These are phyloP conservation scores for Phyllosticta capitalensis DNA, from an alignment of 2,329 filamentous ascomycete genomes.

Conservation along the genomic window DNA sequence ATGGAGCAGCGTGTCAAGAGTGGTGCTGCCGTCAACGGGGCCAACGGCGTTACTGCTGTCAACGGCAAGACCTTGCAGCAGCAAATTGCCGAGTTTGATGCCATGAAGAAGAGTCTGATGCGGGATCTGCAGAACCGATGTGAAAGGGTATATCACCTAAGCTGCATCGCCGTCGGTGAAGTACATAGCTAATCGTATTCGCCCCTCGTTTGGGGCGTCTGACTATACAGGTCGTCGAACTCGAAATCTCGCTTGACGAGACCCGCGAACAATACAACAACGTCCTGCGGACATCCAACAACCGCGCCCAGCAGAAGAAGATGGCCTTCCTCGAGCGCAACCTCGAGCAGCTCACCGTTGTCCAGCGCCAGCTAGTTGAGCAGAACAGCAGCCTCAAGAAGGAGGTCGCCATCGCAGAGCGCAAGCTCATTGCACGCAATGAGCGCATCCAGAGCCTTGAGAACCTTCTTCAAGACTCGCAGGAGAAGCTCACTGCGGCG, in stretches of 20 bases:
- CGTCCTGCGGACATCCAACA: constrained; percentile 91
- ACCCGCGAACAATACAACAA: constrained; percentile 99
- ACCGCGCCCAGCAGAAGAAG: constrained; percentile 98
- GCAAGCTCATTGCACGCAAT: constrained; percentile 91
- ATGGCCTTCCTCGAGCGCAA: constrained; percentile 99
- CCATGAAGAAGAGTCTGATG: constrained; percentile 99
- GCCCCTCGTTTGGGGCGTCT: constrained; percentile 2
- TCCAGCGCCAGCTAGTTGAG: constrained; percentile 94
- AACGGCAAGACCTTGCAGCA: constrained; percentile 92
- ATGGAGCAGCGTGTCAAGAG: constrained; percentile 65
- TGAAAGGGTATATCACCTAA: constrained; percentile 55
- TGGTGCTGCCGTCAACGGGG: constrained; percentile 39
- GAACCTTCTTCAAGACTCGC: constrained; percentile 84
- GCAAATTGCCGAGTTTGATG: constrained; percentile 96
- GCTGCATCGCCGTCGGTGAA: constrained; percentile 11
- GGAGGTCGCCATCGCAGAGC: constrained; percentile 95
- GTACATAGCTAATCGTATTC: constrained; percentile 7
- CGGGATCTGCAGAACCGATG: constrained; percentile 96
- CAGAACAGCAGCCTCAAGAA: constrained; percentile 97
- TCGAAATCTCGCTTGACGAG: constrained; percentile 95
- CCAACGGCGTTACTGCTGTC: constrained; percentile 46
- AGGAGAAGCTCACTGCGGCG: constrained; percentile 94
- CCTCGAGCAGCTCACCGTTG: constrained; percentile 92
- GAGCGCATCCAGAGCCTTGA: constrained; percentile 95
- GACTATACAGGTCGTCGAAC: constrained; percentile 63